Percentiles rank a stretch among this genome's conserved stretches.
These are phyloP conservation scores for Dorcoceras hygrometricum DNA, from an alignment of 257 asterid genomes.

Conservation along the genomic window DNA sequence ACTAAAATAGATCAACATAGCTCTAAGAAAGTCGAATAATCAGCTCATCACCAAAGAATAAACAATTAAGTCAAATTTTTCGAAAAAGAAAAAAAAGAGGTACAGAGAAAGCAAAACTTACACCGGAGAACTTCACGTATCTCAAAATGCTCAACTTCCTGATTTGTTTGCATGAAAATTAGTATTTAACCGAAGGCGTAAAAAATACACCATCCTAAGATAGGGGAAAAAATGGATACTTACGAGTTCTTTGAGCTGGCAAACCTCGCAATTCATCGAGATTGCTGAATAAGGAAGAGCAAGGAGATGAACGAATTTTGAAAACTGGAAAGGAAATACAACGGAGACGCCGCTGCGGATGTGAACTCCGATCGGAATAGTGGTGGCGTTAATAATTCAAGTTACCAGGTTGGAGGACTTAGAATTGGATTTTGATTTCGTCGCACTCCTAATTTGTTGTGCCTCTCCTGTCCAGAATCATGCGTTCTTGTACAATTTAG, in stretches of 20 bases:
- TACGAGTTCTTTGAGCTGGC: conserved; percentile 92
- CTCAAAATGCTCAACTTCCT: conserved; percentile 97
- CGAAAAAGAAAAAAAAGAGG: background rate
- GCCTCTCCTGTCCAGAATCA: too few species aligned
- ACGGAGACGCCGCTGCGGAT: background rate
- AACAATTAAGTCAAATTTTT: background rate
- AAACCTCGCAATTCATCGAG: conserved; percentile 79
- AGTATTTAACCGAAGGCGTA: conserved; percentile 9
- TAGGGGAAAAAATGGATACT: conserved; percentile 21
- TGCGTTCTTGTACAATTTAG: too few species aligned
- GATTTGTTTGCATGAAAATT: conserved; percentile 19
- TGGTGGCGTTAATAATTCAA: background rate
- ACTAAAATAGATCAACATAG: conserved; percentile 17
- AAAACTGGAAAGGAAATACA: conserved; percentile 25
- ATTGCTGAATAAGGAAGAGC: background rate
- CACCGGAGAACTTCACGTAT: conserved; percentile 90
- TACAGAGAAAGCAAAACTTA: conserved; percentile 38
- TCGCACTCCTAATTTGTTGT: background rate
- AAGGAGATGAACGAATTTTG: background rate
- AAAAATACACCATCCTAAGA: background rate
- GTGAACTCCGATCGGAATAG: conserved; percentile 12
- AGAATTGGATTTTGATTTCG: background rate
- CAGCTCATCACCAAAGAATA: background rate
- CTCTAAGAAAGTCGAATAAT: conserved; percentile 16
- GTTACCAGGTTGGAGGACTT: background rate